Base-by-base conservation (phyloP, 495 filamentous ascomycete species). In the Lasiosphaeria ovina region DNA sequence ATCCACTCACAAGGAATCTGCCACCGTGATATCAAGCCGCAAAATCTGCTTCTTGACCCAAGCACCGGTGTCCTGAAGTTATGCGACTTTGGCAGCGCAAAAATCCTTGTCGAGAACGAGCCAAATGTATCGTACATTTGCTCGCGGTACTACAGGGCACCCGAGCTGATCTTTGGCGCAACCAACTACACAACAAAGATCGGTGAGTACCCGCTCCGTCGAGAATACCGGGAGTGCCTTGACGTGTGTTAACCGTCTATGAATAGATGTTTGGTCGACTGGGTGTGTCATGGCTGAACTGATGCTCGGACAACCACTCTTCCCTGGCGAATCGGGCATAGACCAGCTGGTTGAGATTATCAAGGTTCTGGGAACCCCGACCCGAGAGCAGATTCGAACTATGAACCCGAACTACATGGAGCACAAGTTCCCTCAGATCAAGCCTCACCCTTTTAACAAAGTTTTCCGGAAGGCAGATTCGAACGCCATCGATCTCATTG, bases 341-440 rank as follows among this genome's bases (percentile, higher is more conserved):
- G 94, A 98, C 74, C 94, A 99, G 72, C 83, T 98, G 38, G 94
- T 99, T 31, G 94, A 99, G 76, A 98, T 99, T 70, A 99, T 99
- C 83, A 99, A 98, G 79, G 94, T 99, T 57, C 82, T 99, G 58
- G 94, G 94, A 31, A 99, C 94, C 14, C 94, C 95, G 12, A 97
- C 94, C n/a, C 83, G 94, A 24, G 94, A 99, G 67, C 94, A 99
- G 68, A 99, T 99, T 69, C 91, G 94, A 57, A 99, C 94, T 51
- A 99, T 99, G 95, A 99, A 99, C 72, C 95, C 94, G 55, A 99
- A 99, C 75, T 98, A 99, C 76, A 99, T 99, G 94, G 94, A 98
- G 76, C 94, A 99, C 77, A 98, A 98, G 77, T 99, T 99, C 72
- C 95, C 94, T 47, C 94, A 99, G 72, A 99, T 99, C 82, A 99